Evolutionary conservation across 805 yeast genomes (phyloP), one percentile per base, ranked within the genome.

Genomic region (Candida yuanshanica): DNA sequence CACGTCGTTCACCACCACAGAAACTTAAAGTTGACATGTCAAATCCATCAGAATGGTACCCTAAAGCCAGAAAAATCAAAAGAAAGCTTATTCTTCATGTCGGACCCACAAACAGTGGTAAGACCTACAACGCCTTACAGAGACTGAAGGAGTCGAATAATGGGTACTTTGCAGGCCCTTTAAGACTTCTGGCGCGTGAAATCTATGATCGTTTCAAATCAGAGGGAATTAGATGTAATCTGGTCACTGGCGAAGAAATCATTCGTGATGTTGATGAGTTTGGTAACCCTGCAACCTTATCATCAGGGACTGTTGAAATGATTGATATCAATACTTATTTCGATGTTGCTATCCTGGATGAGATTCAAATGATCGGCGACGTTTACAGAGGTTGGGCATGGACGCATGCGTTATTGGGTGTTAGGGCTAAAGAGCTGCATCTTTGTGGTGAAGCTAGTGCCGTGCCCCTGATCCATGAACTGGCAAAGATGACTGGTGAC

Each of bases 21-120:
- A 41, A 44, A 8, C 35, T 50, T 9, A 58, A 52, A 21, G 55
- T 66, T 7, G 79, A 77, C 49, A 63, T 79, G 20, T 58, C 70
- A 14, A 70, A 78, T 47, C 93, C 93, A 0, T 75, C 75, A 9
- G 79, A 79, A 48, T 84, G 95, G 89, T 93, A 72, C 53, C 96
- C 98, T 0, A 78, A 72, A 35, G 95, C 99, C 1, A 69, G 98
- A 31, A 75, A 79, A 47, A 68, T 88, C 66, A 80, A 78, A 48
- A 69, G 99, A 31, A 81, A 83, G 38, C 71, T 93, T 37, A 73
- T 83, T n/a, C 75, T 93, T 79, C 99, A 93, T 59, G 86, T 93
- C 10, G 99, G 99, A 0, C 99, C 99, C 1, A 93, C 99, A 0
- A 93, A 93, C 59, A 81, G 93, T 50, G 99, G 99, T 11, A 93